Percentiles rank a stretch among this genome's conserved stretches.
Conservation (phyloP, 371 early-diverging fungal genomes). For the Rhizopus arrhizus region DNA sequence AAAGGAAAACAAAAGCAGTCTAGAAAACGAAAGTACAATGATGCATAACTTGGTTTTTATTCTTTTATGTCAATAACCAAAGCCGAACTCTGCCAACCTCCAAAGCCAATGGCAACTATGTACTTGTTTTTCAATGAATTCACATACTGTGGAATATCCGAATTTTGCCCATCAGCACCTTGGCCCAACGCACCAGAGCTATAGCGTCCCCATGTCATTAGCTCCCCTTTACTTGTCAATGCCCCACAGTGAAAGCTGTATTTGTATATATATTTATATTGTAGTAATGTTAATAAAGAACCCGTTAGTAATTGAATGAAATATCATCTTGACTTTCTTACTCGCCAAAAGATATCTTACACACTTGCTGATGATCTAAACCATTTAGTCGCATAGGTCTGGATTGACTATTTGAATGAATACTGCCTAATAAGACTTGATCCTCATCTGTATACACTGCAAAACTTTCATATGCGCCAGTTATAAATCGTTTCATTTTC, state of each 20-base stretch:
- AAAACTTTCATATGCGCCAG: slow-evolving; percentile 24
- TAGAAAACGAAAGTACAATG: background rate
- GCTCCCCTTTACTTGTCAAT: slow-evolving; percentile 40
- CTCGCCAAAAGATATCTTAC: slow-evolving; percentile 38
- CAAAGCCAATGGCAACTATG: slow-evolving; percentile 37
- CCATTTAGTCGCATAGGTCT: slow-evolving; percentile 4
- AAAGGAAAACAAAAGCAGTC: slow-evolving; percentile 3
- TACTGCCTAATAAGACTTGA: slow-evolving; percentile 20
- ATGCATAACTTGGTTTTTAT: background rate
- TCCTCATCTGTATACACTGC: slow-evolving; percentile 31
- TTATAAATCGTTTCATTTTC: slow-evolving; percentile 20
- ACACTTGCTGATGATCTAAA: slow-evolving; percentile 17
- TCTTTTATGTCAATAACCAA: slow-evolving; percentile 18
- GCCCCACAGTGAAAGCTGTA: slow-evolving; percentile 49
- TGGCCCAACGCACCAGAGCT: slow-evolving; percentile 50
- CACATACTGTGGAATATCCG: slow-evolving; percentile 10
- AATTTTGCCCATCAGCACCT: slow-evolving; percentile 12
- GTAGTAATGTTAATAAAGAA: background rate
- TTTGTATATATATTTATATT: no score
- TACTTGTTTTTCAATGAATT: slow-evolving; percentile 21
- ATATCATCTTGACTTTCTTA: slow-evolving; percentile 3
- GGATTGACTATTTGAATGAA: slow-evolving; percentile 2
- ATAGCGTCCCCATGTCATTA: slow-evolving; percentile 48
- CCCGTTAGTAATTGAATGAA: no score
- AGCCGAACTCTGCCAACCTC: slow-evolving; percentile 38